Evolutionary conservation across 2,329 filamentous ascomycete genomes (phyloP).

Genomic region (Xylaria sp.): DNA sequence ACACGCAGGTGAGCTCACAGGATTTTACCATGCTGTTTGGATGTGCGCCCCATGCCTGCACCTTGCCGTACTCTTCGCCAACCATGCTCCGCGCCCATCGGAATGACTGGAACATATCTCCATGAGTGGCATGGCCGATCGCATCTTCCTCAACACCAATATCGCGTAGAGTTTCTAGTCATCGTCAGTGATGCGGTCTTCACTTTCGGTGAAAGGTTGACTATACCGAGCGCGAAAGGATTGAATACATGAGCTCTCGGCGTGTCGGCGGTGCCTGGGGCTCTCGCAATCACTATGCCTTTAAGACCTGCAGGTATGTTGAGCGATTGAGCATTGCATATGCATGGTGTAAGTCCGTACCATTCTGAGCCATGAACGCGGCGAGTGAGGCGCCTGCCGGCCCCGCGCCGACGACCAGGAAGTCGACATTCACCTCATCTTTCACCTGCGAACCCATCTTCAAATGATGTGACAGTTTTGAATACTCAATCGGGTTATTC

Average conservation of each 20-base stretch:
- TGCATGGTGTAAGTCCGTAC: slow-evolving; percentile 23
- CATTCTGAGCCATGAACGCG: slow-evolving; percentile 41
- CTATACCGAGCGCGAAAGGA: slow-evolving; percentile 62
- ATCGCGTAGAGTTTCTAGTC: slow-evolving; percentile 63
- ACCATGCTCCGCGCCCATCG: slow-evolving; percentile 65
- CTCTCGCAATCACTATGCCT: slow-evolving; percentile 64
- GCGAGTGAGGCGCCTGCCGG: slow-evolving; percentile 42
- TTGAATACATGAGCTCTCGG: slow-evolving; percentile 72
- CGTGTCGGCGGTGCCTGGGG: slow-evolving; percentile 63
- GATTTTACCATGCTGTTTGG: slow-evolving; percentile 55
- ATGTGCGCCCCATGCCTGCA: slow-evolving; percentile 63
- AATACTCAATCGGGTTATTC: background rate
- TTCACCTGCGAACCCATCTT: slow-evolving; percentile 28
- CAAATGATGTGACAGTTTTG: background rate
- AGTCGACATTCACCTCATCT: slow-evolving; percentile 31
- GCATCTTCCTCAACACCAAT: slow-evolving; percentile 60
- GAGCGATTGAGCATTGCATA: slow-evolving; percentile 8
- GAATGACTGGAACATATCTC: slow-evolving; percentile 60
- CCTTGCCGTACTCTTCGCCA: slow-evolving; percentile 62
- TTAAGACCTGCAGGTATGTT: slow-evolving; percentile 53
- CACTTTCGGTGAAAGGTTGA: background rate
- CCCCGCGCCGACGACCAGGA: slow-evolving; percentile 59
- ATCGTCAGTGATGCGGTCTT: slow-evolving; percentile 12
- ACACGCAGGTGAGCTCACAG: background rate
- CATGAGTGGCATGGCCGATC: slow-evolving; percentile 51